Conservation (phyloP, 1,284 basidiomycete species). For the Papiliotrema nemorosa region DNA sequence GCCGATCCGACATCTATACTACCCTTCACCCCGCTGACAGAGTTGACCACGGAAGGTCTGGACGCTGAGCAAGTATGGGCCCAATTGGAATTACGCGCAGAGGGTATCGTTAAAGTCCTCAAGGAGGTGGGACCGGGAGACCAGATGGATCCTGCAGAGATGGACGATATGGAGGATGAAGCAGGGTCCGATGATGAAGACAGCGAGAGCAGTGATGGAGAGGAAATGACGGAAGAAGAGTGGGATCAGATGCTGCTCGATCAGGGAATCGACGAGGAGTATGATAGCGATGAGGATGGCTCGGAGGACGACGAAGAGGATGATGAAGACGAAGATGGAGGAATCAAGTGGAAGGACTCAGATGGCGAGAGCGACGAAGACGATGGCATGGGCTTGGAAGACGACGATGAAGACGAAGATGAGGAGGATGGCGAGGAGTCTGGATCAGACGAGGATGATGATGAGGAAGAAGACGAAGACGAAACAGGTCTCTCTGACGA, state of each 20-base stretch:
- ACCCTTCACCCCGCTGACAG: constrained; percentile 67
- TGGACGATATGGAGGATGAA: constrained; percentile 29
- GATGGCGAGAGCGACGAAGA: constrained; percentile 41
- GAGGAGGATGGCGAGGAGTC: constrained; percentile 55
- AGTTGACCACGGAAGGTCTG: constrained; percentile 78
- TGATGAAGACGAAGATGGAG: constrained; percentile 27
- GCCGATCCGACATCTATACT: constrained; percentile 51
- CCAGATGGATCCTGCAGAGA: constrained; percentile 12
- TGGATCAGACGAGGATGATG: constrained; percentile 50
- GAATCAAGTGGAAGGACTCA: constrained; percentile 30
- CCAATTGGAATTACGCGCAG: constrained; percentile 75
- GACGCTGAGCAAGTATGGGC: constrained; percentile 87
- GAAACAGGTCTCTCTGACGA: constrained; percentile 57
- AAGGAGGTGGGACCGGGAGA: constrained; percentile 36
- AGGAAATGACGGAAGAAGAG: constrained; percentile 20
- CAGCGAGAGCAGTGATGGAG: constrained; percentile 10
- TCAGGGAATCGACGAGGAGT: constrained; percentile 7
- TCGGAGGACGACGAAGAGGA: constrained; percentile 10
- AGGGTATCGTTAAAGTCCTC: constrained; percentile 48
- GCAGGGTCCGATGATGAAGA: constrained; percentile 34
- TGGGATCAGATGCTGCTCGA: constrained; percentile 18
- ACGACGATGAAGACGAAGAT: constrained; percentile 42
- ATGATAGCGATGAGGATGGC: constrained; percentile 6
- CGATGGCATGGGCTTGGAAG: constrained; percentile 29
- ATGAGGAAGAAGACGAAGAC: constrained; percentile 47